Base-by-base conservation (phyloP, 805 yeast genomes). In the Kluyveromyces siamensis region DNA sequence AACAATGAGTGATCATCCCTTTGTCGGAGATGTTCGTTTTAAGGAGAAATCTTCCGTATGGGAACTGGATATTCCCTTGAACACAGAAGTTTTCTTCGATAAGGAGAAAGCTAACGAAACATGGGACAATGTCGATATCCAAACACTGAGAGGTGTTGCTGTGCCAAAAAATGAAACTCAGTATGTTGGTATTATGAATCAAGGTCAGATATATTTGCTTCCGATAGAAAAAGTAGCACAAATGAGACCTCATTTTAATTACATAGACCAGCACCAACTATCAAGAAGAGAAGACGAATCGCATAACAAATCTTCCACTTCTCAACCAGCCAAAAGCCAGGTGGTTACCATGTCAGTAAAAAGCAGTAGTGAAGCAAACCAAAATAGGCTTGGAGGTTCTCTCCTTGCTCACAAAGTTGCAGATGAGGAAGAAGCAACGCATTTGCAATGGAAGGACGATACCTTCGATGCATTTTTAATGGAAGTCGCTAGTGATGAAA, bases 331-430 rank as follows among this genome's bases (percentile, higher is more conserved):
- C 47, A 68, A 73, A 49, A 75, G 80, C 2, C 81, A 81, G 49
- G 83, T 85, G 19, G 84, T 85, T 27, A 89, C 87, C 45, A 81
- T 84, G 87, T 74, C 85, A 14, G 91, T 84, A 5, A 84, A 82
- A 58, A 72, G 81, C 21, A 65, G 78, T 0, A 71, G 75, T 30
- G 83, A 77, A 54, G 77, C 76, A 40, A 74, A 77, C 2, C 81
- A 81, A 45, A 74, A 73, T 13, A 73, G 85, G 59, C 71, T 81
- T 50, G 81, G 87, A 14, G 84, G 84, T n/a, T 87, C 90, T 0
- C 67, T 85, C 27, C 65, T 74, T 48, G 80, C 84, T n/a, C 76
- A 78, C 54, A 81, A 81, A 52, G 61, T 71, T 27, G 82, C 78
- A 13, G 84, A 78, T 48, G 87, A 82, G 41, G 91, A 85, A 59